Evolutionary conservation across 495 filamentous ascomycete genomes (phyloP).

Genomic region (Talaromyces liani): DNA sequence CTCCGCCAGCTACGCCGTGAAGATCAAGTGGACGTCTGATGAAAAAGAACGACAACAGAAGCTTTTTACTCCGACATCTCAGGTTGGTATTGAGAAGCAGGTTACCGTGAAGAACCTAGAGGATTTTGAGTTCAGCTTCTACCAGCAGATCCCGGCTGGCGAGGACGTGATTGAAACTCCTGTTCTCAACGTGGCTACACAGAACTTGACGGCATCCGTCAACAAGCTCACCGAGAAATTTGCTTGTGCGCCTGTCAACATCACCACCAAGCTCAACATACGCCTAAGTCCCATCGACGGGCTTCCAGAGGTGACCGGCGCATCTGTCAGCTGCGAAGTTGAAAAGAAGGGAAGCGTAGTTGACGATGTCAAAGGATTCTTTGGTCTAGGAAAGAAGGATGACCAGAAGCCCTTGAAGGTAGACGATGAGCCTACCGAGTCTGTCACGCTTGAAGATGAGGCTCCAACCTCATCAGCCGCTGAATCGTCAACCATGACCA

Average conservation of each 20-base stretch:
- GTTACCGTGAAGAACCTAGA: constrained; percentile 78
- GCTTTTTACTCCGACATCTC: constrained; percentile 74
- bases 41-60: constrained; percentile 60
- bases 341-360: constrained; percentile 75
- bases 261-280: constrained; percentile 71
- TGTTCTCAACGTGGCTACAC: constrained; percentile 53
- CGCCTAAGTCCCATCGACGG: constrained; percentile 66
- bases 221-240: constrained; percentile 64
- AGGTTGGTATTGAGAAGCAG: constrained; percentile 73
- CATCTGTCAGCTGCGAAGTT: constrained; percentile 77
- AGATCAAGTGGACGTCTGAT: constrained; percentile 57
- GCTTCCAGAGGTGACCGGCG: constrained; percentile 71
- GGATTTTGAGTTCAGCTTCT: constrained; percentile 77
- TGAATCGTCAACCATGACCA: constrained; percentile 19
- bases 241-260: constrained; percentile 67
- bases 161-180: constrained; percentile 41
- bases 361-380: constrained; percentile 89
- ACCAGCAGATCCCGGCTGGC: constrained; percentile 52
- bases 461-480: constrained; percentile 40
- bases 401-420: constrained; percentile 67
- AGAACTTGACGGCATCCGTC: constrained; percentile 79
- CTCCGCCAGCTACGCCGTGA: constrained; percentile 60
- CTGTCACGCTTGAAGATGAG: constrained; percentile 43
- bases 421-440: constrained; percentile 33
- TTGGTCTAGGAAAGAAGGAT: constrained; percentile 87